A percentile compares a stretch with the other conserved stretches of the same genome.
Conservation (phyloP, 352 stramenopile genomes). For the Phytophthora rubi region DNA sequence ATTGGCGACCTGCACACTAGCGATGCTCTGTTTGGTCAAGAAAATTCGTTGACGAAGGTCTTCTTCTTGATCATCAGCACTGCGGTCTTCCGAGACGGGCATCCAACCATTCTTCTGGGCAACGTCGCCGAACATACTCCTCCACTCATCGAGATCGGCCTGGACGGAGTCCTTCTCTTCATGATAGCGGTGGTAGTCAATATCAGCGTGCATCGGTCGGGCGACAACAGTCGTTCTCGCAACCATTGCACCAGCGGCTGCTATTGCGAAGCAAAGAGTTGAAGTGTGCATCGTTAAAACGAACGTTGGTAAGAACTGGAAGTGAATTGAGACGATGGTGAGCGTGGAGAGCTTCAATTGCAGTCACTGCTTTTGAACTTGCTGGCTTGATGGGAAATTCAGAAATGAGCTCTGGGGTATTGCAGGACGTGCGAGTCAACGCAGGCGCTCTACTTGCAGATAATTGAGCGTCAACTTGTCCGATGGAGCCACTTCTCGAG, state of each 20-base stretch:
- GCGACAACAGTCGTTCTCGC: constrained; percentile 5
- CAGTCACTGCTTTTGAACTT: constrained; percentile 21
- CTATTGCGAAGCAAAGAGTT: constrained; percentile 17
- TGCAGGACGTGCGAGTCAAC: constrained; percentile 4
- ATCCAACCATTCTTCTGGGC: constrained; percentile 49
- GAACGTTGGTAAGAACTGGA: not conserved
- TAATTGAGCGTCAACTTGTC: constrained; percentile 4
- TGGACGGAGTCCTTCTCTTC: constrained; percentile 44
- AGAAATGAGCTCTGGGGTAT: constrained; percentile 23
- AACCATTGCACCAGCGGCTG: constrained; percentile 6
- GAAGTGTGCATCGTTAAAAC: constrained; percentile 16
- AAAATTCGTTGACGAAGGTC: constrained; percentile 60
- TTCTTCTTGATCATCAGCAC: constrained; percentile 46
- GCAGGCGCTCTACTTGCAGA: not conserved
- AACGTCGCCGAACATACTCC: constrained; percentile 37
- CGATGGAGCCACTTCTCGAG: constrained; percentile 24
- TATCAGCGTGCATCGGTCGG: constrained; percentile 48
- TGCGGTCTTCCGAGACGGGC: constrained; percentile 40
- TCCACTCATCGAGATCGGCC: constrained; percentile 49
- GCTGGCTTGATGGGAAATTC: constrained; percentile 24
- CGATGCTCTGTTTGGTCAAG: constrained; percentile 49
- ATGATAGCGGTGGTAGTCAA: constrained; percentile 60
- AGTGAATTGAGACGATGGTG: not conserved
- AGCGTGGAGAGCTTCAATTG: constrained; percentile 12
- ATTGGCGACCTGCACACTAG: constrained; percentile 42